Base-by-base conservation (phyloP, 768 basidiomycete genomes). In the Sporobolomyces phaffii region DNA sequence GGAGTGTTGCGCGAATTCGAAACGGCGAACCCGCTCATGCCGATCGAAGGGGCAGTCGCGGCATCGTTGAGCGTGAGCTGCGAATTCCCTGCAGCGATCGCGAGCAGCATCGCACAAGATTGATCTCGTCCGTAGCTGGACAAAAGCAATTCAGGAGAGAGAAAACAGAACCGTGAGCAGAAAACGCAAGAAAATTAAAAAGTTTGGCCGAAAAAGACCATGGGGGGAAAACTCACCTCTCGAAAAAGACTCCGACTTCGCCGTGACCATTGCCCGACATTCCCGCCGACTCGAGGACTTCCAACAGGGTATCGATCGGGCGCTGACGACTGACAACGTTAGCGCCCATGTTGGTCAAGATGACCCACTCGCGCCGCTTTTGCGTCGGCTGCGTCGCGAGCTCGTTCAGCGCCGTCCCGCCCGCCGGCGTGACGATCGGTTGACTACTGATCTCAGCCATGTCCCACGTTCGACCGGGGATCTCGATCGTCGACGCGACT, bases 91-190 rank as follows among this genome's bases (percentile, higher is more conserved):
- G 87, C 83, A 0, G 91, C 89, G 62, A 97, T 82, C 15, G 86
- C 88, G 18, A 94, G 82, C 22, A 91, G 83, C 89, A 96, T 93
- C 8, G 90, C 87, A 73, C 91, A 93, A 5, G 90, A 88, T 74
- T 94, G 89, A 76, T 92, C 89, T 59, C 90, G 84, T 50, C 92
- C 91, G 77, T 89, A 96, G 75, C 92, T 94, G 72, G 22, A 24
- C 22, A 65, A 26, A 31, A 4, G n/a, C 29, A 34, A 45, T 31
- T n/a, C 28, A 64, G 43, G 5, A 38, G 15, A 20, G 22, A 22
- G 24, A 29, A 31, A 44, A 2, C 13, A 20, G 28, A 29, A 9
- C 2, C 8, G 33, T 9, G 11, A 49, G 28, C 6, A 22, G 7
- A 28, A 50, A 40, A 41, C 9, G n/a, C n/a, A n/a, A n/a, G n/a